Evolutionary conservation across 768 basidiomycete species (phyloP), one percentile per base, ranked within the genome.

Genomic region (Hydnomerulius pinastri): DNA sequence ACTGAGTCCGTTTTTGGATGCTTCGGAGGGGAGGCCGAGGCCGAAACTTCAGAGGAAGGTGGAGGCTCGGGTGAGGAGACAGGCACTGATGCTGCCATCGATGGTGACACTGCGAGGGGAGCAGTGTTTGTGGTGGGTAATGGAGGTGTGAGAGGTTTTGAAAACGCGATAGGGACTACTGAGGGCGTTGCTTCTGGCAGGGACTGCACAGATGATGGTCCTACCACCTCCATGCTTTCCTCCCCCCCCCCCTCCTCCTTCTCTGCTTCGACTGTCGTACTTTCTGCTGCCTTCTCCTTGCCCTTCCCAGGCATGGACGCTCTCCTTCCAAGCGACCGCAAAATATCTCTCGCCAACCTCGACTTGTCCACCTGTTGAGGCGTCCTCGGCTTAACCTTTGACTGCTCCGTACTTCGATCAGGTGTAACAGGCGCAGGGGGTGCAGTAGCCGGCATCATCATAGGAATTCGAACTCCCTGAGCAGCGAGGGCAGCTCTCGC

Each of bases 291-390:
- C 12, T n/a, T 15, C 24, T 57, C 63, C n/a, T 48, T 48, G 27
- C 12, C 18, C 49, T 43, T 42, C 30, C 1, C 36, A 25, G 42
- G 30, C 25, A 51, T 46, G 5, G 56, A 54, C 4, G 33, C 23
- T 20, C 57, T 52, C 38, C 53, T 53, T 15, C 77, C 76, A 4
- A 86, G 71, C 6, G 82, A 79, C 37, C 73, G 74, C 18, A 87
- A 55, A 38, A 87, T 69, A 62, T 85, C 82, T 37, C 70, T 74
- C 2, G 85, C 84, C 23, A 87, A 71, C 36, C 71, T 72, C 39
- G 66, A 75, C 55, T 71, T 78, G 59, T 82, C 73, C 6, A 78
- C 81, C 24, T 79, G 65, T 28, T 62, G 64, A 13, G 70, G 71
- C 1, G 68, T 65, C 36, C 61, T 68, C 18, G 15, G 18, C n/a